Conservation (phyloP, 1,139 yeast species). For the Protomyces gravidus region DNA sequence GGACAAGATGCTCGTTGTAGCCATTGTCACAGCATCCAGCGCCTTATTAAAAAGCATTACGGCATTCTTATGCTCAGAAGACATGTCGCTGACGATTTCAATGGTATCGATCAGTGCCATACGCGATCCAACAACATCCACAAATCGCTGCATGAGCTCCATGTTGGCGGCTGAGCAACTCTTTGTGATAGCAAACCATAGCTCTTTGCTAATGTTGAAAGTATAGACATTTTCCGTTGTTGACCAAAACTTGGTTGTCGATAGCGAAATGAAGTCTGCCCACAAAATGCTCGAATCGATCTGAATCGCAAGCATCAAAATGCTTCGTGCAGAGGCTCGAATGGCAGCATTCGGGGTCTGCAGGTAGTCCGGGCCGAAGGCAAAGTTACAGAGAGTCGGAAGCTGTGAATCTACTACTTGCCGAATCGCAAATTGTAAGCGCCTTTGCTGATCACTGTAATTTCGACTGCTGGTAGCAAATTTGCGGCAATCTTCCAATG, state of each 20-base stretch:
- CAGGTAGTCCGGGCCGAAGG: neutral
- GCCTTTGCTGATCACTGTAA: conserved; percentile 9
- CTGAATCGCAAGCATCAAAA: conserved; percentile 10
- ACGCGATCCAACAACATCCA: conserved; percentile 16
- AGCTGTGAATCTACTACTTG: conserved; percentile 6
- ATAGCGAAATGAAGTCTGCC: conserved; percentile 22
- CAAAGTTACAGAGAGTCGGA: neutral
- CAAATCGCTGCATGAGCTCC: conserved; percentile 10
- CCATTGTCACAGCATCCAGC: conserved; percentile 25
- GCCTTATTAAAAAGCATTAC: conserved; percentile 26
- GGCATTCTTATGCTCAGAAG: conserved; percentile 5
- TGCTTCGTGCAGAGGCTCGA: neutral
- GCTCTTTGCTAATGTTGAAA: neutral
- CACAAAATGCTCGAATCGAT: conserved; percentile 15
- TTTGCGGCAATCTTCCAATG: neutral
- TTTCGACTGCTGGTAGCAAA: neutral
- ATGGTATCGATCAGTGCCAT: conserved; percentile 21
- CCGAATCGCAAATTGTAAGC: conserved; percentile 12
- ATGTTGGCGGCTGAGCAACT: conserved; percentile 8
- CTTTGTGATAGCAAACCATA: conserved; percentile 5
- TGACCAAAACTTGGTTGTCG: conserved; percentile 40
- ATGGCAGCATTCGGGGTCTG: neutral
- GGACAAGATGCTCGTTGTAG: conserved; percentile 37
- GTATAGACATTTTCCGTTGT: conserved; percentile 3
- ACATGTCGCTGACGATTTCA: conserved; percentile 11